A percentile compares a stretch with the other conserved stretches of the same genome.
Conservation (phyloP, 2,329 filamentous ascomycete genomes). For the Microdochium paspali region DNA sequence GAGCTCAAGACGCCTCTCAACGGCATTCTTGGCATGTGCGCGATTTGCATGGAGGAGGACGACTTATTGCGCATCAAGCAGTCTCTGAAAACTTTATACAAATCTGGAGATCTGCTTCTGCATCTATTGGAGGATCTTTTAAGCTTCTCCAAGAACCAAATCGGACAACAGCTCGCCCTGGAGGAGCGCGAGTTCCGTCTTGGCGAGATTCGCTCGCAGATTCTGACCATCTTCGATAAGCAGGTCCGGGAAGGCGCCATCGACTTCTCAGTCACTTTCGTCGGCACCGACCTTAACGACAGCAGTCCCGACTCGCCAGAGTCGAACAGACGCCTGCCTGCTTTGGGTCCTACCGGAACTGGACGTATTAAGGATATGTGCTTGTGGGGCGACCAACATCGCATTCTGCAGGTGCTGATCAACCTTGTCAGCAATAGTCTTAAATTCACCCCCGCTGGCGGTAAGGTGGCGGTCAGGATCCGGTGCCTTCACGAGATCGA, state of each 20-base stretch:
- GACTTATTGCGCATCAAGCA: slow-evolving; percentile 70
- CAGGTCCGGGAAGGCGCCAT: slow-evolving; percentile 76
- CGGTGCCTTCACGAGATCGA: slow-evolving; percentile 58
- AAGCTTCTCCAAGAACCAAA: slow-evolving; percentile 92
- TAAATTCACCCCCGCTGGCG: slow-evolving; percentile 77
- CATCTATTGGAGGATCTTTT: slow-evolving; percentile 83
- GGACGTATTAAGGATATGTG: slow-evolving; percentile 76
- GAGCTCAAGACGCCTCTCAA: slow-evolving; percentile 92
- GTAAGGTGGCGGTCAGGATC: slow-evolving; percentile 68
- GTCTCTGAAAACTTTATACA: slow-evolving; percentile 80
- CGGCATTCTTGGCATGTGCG: slow-evolving; percentile 89
- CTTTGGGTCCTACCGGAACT: slow-evolving; percentile 54
- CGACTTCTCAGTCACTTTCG: slow-evolving; percentile 61
- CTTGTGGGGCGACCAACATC: slow-evolving; percentile 85
- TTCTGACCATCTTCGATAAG: slow-evolving; percentile 81
- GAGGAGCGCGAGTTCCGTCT: slow-evolving; percentile 81
- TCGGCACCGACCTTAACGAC: slow-evolving; percentile 36
- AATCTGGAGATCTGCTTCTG: slow-evolving; percentile 73
- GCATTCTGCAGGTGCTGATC: slow-evolving; percentile 87
- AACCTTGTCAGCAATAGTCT: slow-evolving; percentile 86
- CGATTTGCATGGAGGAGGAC: slow-evolving; percentile 86
- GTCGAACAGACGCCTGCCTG: slow-evolving; percentile 32
- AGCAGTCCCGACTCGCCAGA: not conserved
- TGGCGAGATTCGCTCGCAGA: slow-evolving; percentile 74
- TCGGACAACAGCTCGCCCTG: slow-evolving; percentile 71